Base-by-base conservation (phyloP, 2,329 filamentous ascomycete genomes). In the Scedosporium boydii region DNA sequence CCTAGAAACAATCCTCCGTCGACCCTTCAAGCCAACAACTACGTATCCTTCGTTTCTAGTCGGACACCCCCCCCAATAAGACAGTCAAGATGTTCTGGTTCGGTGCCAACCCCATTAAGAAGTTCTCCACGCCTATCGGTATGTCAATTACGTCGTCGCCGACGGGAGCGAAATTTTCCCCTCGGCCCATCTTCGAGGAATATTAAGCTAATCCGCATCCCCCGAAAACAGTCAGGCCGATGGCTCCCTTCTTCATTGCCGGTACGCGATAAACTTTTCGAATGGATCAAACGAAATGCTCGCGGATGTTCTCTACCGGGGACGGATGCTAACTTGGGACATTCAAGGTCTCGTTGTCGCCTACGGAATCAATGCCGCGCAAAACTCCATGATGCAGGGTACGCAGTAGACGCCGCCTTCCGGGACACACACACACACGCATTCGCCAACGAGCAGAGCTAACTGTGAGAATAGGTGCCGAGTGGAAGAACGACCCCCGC, bases 401-500 rank as follows among this genome's bases (percentile, higher is more conserved):
- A 86, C 67, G 77, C 60, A 64, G 53, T 48, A 34, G 64, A 65
- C 3, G 57, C 10, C 21, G 38, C 21, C 14, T 58, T 62, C 59
- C 59, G 41, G 23, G 44, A 65, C 65, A 65, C 70, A 73, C 64
- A 73, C 68, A 57, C 64, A 29, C 27, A 6, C 6, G 6, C 27
- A 29, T 29, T 29, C 6, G 27, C 4, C 6, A 4, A 29, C 6
- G 27, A 6, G 3, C 64, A 34, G 64, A 63, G 66, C 29, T 51
- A 29, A 48, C 42, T 14, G n/a, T 27, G n/a, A 56, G 27, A 58
- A 67, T 70, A 98, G 93, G 87, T 81, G 90, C 90, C 71, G 91
- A 98, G 82, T 97, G 85, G 86, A 96, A 93, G 87, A 96, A 96
- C 83, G 93, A 98, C 80, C 91, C 93, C 69, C 87, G 93, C 78